Base-by-base conservation (phyloP, 768 basidiomycete genomes). In the Coprinopsis cinerea region DNA sequence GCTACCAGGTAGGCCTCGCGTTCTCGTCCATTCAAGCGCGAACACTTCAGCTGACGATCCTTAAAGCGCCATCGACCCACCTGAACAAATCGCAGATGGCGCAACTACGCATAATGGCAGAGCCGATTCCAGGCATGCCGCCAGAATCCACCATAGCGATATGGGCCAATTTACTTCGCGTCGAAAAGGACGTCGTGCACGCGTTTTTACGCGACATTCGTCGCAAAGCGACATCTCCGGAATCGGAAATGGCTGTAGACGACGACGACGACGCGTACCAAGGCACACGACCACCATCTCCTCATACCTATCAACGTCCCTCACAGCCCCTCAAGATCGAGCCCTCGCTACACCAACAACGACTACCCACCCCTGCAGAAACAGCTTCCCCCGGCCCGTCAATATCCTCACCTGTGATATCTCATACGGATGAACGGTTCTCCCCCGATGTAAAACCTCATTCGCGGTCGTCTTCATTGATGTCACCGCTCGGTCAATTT, bases 351-450 rank as follows among this genome's bases (percentile, higher is more conserved):
- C 18, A 36, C 3, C 35, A 49, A 27, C 50, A 46, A 35, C 50
- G 44, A 22, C 34, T 51, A 28, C 48, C 50, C 1, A 51, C 50
- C 13, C 44, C 50, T 15, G 18, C 50, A 2, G 34, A 22, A 20
- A 46, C 43, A 3, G 41, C 32, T 1, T 46, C 50, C 5, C 44
- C 50, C 10, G 43, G 23, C 2, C 36, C 50, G 6, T 39, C 36
- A 9, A 10, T 9, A 9, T 9, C 9, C 10, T 39, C 10, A 15
- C 23, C 18, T 14, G 20, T 40, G 18, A 22, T 30, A 18, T 42
- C 40, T 9, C 37, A 37, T 20, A n/a, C 4, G 4, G 41, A 20
- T 10, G n/a, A n/a, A n/a, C n/a, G n/a, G n/a, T 43, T 24, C 41
- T 22, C 41, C 18, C 4, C 13, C 10, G 18, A 43, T 11, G 6